These are phyloP conservation scores for Thraustochytrium striatum DNA, from an alignment of 352 stramenopile species.

Conservation along the genomic window DNA sequence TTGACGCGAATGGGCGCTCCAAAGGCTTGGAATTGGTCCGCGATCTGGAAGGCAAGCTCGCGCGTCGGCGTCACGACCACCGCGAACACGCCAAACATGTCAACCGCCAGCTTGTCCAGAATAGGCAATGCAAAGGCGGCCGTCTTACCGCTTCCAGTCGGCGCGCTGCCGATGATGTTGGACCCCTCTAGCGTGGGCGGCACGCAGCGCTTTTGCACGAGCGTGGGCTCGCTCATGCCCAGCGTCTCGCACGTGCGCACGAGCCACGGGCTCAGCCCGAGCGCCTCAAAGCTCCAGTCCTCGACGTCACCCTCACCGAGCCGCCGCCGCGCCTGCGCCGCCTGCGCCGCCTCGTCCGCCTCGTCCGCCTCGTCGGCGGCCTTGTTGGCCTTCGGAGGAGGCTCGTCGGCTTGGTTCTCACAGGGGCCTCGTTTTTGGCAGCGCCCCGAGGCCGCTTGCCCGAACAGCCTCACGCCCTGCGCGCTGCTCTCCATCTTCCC, in stretches of 20 bases:
- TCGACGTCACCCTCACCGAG: not conserved
- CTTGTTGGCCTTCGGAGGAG: not conserved
- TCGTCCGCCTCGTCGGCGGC: slow-evolving; percentile 82
- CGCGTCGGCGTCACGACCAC: slow-evolving; percentile 92
- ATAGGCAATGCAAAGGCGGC: slow-evolving; percentile 96
- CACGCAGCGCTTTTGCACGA: slow-evolving; percentile 78
- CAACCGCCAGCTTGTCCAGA: slow-evolving; percentile 74
- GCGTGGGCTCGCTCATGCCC: slow-evolving; percentile 75
- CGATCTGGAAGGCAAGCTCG: slow-evolving; percentile 96
- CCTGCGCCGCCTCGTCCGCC: slow-evolving; percentile 61
- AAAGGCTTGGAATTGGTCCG: slow-evolving; percentile 92
- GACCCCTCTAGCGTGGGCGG: slow-evolving; percentile 75
- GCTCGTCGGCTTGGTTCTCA: not conserved
- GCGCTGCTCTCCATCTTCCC: not conserved
- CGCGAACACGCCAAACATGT: slow-evolving; percentile 80
- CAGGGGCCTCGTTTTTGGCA: too few relatives aligned
- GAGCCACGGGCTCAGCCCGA: slow-evolving; percentile 77
- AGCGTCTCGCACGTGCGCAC: slow-evolving; percentile 73
- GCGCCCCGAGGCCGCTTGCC: not conserved
- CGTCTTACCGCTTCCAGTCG: slow-evolving; percentile 95
- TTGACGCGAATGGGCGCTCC: slow-evolving; percentile 75
- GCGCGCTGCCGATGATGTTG: slow-evolving; percentile 84
- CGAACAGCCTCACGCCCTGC: not conserved
- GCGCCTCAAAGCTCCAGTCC: slow-evolving; percentile 64
- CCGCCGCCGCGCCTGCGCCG: not conserved